These are phyloP conservation scores for Pichia sp. DNA, from an alignment of 1,139 yeast genomes.

Conservation along the genomic window DNA sequence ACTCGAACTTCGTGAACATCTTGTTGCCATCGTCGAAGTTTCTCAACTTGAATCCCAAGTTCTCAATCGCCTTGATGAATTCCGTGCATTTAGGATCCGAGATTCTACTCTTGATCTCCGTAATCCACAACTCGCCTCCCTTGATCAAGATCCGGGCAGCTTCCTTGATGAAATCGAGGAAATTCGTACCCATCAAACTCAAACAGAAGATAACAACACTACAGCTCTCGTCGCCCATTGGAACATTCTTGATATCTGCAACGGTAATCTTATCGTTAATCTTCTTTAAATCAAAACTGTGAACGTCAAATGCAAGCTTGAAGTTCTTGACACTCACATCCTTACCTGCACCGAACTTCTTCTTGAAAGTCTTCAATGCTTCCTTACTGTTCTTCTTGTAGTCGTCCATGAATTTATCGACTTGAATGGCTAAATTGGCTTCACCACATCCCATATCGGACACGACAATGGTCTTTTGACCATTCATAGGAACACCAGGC, in stretches of 20 bases:
- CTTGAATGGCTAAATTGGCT: constrained; percentile 76
- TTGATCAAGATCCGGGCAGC: constrained; percentile 87
- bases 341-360: constrained; percentile 25
- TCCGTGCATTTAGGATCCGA: constrained; percentile 67
- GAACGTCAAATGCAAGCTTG: constrained; percentile 57
- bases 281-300: constrained; percentile 88
- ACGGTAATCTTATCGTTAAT: constrained; percentile 89
- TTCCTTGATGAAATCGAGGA: constrained; percentile 85
- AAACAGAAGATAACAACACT: constrained; percentile 87
- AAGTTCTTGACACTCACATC: constrained; percentile 34
- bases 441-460: constrained; percentile 99
- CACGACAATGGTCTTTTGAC: constrained; percentile 54
- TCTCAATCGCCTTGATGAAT: constrained; percentile 74
- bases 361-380: constrained; percentile 36
- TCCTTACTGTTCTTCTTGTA: constrained; percentile 35
- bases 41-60: constrained; percentile 84
- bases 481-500: constrained; percentile 53
- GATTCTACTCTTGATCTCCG: constrained; percentile 94
- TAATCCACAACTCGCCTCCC: constrained; percentile 94
- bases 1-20: constrained; percentile 94
- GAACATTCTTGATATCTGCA: constrained; percentile 92
- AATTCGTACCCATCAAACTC: constrained; percentile 97
- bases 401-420: constrained; percentile 44
- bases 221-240: constrained; percentile 74
- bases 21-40: constrained; percentile 83